A percentile compares a stretch with the other conserved stretches of the same genome.
Evolutionary conservation across 1,284 basidiomycete genomes (phyloP).

Genomic region (Pseudozyma tsukubaensis): DNA sequence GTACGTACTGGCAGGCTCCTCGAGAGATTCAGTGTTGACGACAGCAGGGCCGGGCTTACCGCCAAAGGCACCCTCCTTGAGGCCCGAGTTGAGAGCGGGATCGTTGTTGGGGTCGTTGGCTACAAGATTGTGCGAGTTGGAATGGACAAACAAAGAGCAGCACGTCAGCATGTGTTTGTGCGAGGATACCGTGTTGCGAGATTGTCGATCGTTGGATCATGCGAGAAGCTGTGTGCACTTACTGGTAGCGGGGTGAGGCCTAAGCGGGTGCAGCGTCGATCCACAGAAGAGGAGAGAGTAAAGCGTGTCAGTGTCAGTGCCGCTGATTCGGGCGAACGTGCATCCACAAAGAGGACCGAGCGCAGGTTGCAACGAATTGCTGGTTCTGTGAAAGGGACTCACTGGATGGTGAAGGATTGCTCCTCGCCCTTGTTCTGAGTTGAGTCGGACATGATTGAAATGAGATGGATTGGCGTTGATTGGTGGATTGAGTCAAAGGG

Average conservation of each 20-base stretch:
- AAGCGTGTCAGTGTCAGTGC: constrained; percentile 10
- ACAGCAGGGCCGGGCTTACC: constrained; percentile 46
- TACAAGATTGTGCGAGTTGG: no score
- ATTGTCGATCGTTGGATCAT: not conserved
- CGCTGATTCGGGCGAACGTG: no score
- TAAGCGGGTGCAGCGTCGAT: constrained; percentile 3
- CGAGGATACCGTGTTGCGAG: not conserved
- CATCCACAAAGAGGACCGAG: not conserved
- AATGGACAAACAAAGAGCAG: not conserved
- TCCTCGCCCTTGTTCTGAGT: constrained; percentile 50
- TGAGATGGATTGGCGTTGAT: not conserved
- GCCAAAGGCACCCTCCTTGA: constrained; percentile 34
- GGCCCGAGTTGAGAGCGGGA: constrained; percentile 43
- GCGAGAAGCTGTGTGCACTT: constrained; percentile 16
- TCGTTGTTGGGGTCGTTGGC: constrained; percentile 55
- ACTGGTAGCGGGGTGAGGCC: constrained; percentile 57
- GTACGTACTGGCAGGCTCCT: constrained; percentile 44
- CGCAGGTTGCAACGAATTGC: not conserved
- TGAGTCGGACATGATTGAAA: constrained; percentile 45
- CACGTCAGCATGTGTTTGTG: constrained; percentile 2
- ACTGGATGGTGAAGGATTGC: constrained; percentile 57
- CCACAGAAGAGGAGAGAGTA: not conserved
- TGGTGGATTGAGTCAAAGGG: constrained; percentile 1
- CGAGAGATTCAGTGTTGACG: constrained; percentile 37
- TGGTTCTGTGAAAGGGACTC: constrained; percentile 5